A percentile compares a stretch with the other conserved stretches of the same genome.
Evolutionary conservation across 225 moss, liverwort and hornwort species (phyloP).

Genomic region (Sphagnum tenellum): DNA sequence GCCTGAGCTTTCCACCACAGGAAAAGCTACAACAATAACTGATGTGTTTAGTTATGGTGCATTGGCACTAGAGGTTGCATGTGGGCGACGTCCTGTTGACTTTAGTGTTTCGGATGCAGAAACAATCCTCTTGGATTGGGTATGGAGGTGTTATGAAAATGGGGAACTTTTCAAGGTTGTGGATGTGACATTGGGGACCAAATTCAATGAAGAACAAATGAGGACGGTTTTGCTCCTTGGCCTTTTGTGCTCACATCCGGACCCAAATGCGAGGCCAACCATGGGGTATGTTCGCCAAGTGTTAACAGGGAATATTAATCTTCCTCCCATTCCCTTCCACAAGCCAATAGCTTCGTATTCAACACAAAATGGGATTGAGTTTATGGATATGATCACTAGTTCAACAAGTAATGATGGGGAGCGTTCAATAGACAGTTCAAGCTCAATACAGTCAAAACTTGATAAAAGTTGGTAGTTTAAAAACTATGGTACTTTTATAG

Average conservation of each 20-base stretch:
- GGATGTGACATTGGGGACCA: constrained; percentile 25
- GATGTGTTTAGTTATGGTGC: constrained; percentile 63
- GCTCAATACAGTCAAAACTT: too few species aligned
- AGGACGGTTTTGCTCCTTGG: constrained; percentile 35
- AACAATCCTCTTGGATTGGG: constrained; percentile 43
- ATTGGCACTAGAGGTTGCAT: constrained; percentile 35
- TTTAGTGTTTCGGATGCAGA: constrained; percentile 17
- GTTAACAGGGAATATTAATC: constrained; percentile 23
- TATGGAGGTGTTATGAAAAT: constrained; percentile 44
- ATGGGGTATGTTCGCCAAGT: constrained; percentile 51
- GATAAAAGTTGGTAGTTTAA: too few species aligned
- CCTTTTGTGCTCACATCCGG: constrained; percentile 53
- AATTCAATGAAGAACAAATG: constrained; percentile 28
- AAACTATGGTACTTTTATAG: too few species aligned
- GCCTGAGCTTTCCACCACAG: constrained; percentile 51
- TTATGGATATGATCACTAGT: too few species aligned
- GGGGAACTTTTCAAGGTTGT: constrained; percentile 22
- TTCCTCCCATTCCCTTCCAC: constrained; percentile 29
- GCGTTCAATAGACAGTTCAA: too few species aligned
- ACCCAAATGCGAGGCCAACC: constrained; percentile 34
- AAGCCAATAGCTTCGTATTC: constrained; percentile 19
- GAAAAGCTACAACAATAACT: constrained; percentile 53
- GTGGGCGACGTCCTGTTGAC: constrained; percentile 49
- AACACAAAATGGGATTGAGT: too few species aligned
- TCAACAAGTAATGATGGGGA: too few species aligned